Percentiles rank a stretch among this genome's conserved stretches.
Conservation (phyloP, 352 stramenopile genomes). For the Halophytophthora polymorphica region DNA sequence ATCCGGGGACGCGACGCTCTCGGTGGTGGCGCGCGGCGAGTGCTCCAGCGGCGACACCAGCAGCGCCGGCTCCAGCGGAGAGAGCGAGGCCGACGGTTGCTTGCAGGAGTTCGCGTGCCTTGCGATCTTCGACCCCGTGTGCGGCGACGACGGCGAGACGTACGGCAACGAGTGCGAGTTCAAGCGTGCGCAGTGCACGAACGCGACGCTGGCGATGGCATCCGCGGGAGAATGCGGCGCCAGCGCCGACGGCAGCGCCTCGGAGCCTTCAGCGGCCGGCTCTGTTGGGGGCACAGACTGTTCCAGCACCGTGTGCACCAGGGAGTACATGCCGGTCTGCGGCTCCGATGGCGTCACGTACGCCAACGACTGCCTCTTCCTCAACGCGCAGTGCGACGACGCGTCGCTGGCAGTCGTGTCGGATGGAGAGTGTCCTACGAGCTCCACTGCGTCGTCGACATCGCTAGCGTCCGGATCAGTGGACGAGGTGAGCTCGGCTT, state of each 20-base stretch:
- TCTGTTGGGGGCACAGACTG: constrained; percentile 3
- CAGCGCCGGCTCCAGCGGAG: not conserved
- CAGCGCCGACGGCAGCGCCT: not conserved
- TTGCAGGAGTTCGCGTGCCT: constrained; percentile 25
- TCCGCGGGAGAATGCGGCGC: constrained; percentile 19
- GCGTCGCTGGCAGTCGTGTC: constrained; percentile 19
- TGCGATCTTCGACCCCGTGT: constrained; percentile 32
- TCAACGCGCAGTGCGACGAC: constrained; percentile 26
- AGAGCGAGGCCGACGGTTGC: constrained; percentile 1
- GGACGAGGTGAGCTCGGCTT: constrained; percentile 3
- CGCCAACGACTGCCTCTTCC: constrained; percentile 41
- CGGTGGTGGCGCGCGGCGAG: constrained; percentile 18
- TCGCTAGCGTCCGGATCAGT: constrained; percentile 4
- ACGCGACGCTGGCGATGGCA: constrained; percentile 18
- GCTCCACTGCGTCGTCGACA: not conserved
- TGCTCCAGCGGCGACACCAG: constrained; percentile 16
- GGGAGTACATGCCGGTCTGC: constrained; percentile 34
- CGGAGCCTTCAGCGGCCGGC: not conserved
- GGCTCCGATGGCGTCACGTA: constrained; percentile 49
- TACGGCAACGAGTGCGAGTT: constrained; percentile 49
- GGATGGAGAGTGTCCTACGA: constrained; percentile 16
- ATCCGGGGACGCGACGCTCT: constrained; percentile 16
- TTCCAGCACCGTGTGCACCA: constrained; percentile 17
- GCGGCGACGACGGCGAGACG: constrained; percentile 38
- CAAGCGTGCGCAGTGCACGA: constrained; percentile 18